phyloP scores from a whole-genome alignment of 78 protist species.

The Planoprotostelium fungivorum region DNA sequence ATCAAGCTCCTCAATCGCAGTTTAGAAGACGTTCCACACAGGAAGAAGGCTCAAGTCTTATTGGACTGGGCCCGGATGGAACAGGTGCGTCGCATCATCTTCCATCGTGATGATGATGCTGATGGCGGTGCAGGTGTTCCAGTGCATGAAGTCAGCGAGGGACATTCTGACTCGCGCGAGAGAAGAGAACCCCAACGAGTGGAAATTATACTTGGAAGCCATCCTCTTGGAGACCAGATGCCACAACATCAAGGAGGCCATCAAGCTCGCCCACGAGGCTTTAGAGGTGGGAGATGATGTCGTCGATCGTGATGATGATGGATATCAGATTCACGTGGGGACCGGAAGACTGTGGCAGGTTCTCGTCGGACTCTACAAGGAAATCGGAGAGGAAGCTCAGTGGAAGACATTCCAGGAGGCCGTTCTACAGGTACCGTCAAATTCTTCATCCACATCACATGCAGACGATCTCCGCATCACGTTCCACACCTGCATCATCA shows the following conservation, averaged over 20 bases:
- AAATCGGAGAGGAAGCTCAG: conserved; percentile 51
- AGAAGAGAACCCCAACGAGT: conserved; percentile 55
- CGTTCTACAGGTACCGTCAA: conserved; percentile 8
- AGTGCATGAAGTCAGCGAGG: background rate
- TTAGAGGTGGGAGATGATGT: conserved; percentile 16
- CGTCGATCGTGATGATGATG: background rate
- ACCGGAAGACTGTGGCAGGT: conserved; percentile 92
- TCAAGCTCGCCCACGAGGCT: conserved; percentile 62
- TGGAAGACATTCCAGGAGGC: conserved; percentile 43
- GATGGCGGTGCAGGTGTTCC: background rate
- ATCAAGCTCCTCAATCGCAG: conserved; percentile 70
- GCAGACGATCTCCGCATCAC: background rate
- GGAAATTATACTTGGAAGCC: conserved; percentile 83
- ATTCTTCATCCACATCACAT: background rate
- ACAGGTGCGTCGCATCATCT: conserved; percentile 70
- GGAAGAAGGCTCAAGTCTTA: conserved; percentile 70
- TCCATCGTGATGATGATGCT: background rate
- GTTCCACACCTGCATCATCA: background rate
- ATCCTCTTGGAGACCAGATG: conserved; percentile 81
- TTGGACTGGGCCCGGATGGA: conserved; percentile 78
- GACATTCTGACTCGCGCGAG: conserved; percentile 42
- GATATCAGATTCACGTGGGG: conserved; percentile 48
- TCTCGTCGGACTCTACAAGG: conserved; percentile 74
- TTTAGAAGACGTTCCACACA: conserved; percentile 70
- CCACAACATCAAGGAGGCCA: conserved; percentile 47